phyloP scores from a whole-genome alignment of 2,329 filamentous ascomycete genomes.

The Nemania abortiva region DNA sequence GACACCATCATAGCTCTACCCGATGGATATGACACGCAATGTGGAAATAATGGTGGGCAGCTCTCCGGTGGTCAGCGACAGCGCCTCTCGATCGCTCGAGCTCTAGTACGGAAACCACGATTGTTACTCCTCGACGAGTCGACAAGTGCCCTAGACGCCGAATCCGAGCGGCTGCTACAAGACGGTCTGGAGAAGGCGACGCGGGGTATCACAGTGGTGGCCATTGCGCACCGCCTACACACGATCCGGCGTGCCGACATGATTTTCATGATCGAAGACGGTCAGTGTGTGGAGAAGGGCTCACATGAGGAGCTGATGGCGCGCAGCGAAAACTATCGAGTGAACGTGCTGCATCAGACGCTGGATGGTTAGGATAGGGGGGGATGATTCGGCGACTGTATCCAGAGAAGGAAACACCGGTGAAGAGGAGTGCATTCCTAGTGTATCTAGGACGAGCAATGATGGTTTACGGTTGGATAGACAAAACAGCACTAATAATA shows the following conservation, averaged over 20 bases:
- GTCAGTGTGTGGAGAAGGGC: constrained; percentile 64
- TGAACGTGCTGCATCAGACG: constrained; percentile 65
- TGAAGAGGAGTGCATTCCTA: background rate
- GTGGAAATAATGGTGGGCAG: constrained; percentile 78
- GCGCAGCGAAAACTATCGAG: constrained; percentile 64
- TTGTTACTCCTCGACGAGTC: constrained; percentile 85
- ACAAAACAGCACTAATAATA: constrained; percentile 31
- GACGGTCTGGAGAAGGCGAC: constrained; percentile 72
- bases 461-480: constrained; percentile 17
- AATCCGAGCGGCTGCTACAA: constrained; percentile 74
- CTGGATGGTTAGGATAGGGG: constrained; percentile 48
- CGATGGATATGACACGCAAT: constrained; percentile 73
- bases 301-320: constrained; percentile 66
- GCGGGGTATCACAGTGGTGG: constrained; percentile 67
- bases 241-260: constrained; percentile 68
- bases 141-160: constrained; percentile 80
- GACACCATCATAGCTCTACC: constrained; percentile 73
- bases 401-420: constrained; percentile 1
- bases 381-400: background rate
- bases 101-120: constrained; percentile 77
- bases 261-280: constrained; percentile 69
- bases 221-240: constrained; percentile 68
- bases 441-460: constrained; percentile 2
- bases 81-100: constrained; percentile 81
- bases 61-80: constrained; percentile 85